Evolutionary conservation across 139 green algal genomes (phyloP).

Genomic region (Closterium sp.): DNA sequence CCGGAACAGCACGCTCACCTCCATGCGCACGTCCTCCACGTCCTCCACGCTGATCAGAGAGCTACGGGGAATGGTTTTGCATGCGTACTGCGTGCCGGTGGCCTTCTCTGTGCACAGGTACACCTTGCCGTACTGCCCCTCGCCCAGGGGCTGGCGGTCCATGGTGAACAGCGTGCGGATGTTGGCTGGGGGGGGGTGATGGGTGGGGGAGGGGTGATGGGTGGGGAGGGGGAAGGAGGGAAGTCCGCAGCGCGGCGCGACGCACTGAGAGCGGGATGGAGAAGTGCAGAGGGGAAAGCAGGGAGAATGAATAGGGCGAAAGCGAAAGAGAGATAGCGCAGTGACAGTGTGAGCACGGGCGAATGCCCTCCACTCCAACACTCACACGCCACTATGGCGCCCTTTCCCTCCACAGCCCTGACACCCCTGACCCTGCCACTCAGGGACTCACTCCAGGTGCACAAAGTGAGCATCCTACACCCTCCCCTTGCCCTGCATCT

Average conservation of each 20-base stretch:
- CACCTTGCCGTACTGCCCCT: slow-evolving; percentile 89
- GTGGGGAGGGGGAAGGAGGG: not conserved
- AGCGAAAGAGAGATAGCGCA: not conserved
- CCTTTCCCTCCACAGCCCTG: too few relatives aligned
- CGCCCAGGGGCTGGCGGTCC: slow-evolving; percentile 58
- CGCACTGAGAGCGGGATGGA: too few relatives aligned
- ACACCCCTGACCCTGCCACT: too few relatives aligned
- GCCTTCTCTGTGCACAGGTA: slow-evolving; percentile 54
- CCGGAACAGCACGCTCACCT: not conserved
- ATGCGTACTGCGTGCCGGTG: not conserved
- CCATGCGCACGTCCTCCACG: slow-evolving; percentile 19
- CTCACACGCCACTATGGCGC: too few relatives aligned
- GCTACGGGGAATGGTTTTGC: slow-evolving; percentile 22
- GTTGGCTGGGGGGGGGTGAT: not conserved
- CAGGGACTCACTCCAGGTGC: too few relatives aligned
- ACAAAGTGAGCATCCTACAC: too few relatives aligned
- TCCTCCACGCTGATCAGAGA: slow-evolving; percentile 13
- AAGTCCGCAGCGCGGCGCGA: too few relatives aligned
- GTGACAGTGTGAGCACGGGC: not conserved
- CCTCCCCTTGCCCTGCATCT: too few relatives aligned
- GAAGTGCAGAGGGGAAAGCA: too few relatives aligned
- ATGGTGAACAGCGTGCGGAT: slow-evolving; percentile 5
- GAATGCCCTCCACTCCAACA: too few relatives aligned
- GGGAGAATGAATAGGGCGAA: not conserved
- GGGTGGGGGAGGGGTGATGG: not conserved